Evolutionary conservation across 129 eudicot species (phyloP).

Genomic region (Dittrichia graveolens): DNA sequence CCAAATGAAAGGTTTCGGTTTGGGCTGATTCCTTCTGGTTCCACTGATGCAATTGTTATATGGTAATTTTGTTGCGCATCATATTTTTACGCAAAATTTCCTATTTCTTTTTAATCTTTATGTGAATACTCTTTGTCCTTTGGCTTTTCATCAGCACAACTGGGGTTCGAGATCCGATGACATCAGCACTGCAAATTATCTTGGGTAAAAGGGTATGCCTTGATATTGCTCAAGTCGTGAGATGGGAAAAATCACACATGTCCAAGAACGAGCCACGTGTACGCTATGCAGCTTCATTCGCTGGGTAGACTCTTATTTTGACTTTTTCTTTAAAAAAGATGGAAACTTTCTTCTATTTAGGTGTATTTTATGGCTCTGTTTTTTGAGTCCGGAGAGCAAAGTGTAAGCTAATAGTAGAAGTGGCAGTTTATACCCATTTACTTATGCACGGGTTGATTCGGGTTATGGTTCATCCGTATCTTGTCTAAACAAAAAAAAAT

Average conservation of each 20-base stretch:
- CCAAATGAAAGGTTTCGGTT: conserved; percentile 80
- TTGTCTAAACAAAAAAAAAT: not conserved
- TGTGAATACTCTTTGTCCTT: conserved; percentile 25
- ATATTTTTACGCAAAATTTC: conserved; percentile 5
- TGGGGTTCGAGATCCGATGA: conserved; percentile 89
- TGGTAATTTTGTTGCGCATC: conserved; percentile 55
- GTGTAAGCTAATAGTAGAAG: not conserved
- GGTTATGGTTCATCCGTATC: not conserved
- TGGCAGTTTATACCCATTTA: conserved; percentile 4
- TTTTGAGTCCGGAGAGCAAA: not conserved
- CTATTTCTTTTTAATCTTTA: not conserved
- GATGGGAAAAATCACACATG: conserved; percentile 67
- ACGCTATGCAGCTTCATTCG: conserved; percentile 97
- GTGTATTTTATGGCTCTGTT: not conserved
- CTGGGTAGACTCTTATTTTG: conserved; percentile 62
- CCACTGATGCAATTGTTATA: conserved; percentile 94
- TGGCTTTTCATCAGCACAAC: conserved; percentile 63
- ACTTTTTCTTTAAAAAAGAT: not conserved
- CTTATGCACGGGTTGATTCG: not conserved
- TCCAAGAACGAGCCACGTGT: conserved; percentile 69
- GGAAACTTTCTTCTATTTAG: not conserved
- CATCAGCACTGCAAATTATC: conserved; percentile 92
- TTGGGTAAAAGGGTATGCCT: conserved; percentile 86
- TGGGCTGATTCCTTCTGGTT: conserved; percentile 95
- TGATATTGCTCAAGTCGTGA: conserved; percentile 94